These are phyloP conservation scores for Aspergillus biplanus DNA, from an alignment of 495 filamentous ascomycete species.

Conservation along the genomic window DNA sequence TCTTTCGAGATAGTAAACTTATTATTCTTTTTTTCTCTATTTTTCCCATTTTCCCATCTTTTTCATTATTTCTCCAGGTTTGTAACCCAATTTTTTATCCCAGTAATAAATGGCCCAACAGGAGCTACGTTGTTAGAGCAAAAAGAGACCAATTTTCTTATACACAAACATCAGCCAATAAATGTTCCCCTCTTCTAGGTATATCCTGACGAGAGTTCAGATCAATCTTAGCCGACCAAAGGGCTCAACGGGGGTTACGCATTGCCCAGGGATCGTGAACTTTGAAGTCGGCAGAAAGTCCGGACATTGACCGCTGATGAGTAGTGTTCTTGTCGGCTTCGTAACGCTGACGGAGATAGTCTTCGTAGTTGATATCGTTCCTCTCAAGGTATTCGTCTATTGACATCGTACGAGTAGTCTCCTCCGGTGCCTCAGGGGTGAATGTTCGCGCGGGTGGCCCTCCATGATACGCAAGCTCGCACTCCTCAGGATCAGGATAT, in stretches of 20 bases:
- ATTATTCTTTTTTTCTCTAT: no score
- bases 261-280: no score
- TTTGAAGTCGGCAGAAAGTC: no score
- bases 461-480: slow-evolving; percentile 10
- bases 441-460: slow-evolving; percentile 1
- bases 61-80: background rate
- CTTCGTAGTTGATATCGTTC: slow-evolving; percentile 6
- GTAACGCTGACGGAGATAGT: background rate
- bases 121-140: background rate
- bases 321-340: background rate
- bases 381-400: slow-evolving; percentile 9
- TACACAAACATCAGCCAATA: background rate
- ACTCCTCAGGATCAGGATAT: background rate
- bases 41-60: no score
- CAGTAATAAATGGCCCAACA: background rate
- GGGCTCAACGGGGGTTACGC: no score
- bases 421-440: background rate
- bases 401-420: background rate
- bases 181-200: background rate
- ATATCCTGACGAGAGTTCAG: background rate
- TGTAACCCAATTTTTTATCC: background rate
- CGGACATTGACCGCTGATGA: no score
- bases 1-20: no score
- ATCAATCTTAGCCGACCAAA: background rate
- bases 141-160: background rate